Conservation (phyloP, 495 filamentous ascomycete species). For the Penicillium taxi region DNA sequence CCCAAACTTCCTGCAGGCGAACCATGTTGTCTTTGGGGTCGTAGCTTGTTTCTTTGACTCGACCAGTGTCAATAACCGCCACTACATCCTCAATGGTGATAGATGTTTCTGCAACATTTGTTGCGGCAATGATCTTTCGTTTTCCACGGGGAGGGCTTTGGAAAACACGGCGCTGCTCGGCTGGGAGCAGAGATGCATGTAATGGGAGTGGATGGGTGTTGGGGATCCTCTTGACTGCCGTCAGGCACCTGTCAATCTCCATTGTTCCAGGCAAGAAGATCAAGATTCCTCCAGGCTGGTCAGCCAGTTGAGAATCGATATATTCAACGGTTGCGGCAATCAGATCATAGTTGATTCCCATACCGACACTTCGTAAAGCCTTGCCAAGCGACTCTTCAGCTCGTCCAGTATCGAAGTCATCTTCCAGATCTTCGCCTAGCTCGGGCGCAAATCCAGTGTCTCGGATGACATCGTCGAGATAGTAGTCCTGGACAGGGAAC, state of each 20-base stretch:
- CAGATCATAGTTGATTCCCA: slow-evolving; percentile 87
- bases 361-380: slow-evolving; percentile 65
- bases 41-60: slow-evolving; percentile 93
- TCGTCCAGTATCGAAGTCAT: slow-evolving; percentile 27
- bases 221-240: slow-evolving; percentile 57
- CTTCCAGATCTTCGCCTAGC: slow-evolving; percentile 26
- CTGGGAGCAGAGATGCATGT: slow-evolving; percentile 82
- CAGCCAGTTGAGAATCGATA: slow-evolving; percentile 67
- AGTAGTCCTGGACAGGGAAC: slow-evolving; percentile 81
- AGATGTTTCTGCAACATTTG: slow-evolving; percentile 95
- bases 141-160: slow-evolving; percentile 64
- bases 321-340: slow-evolving; percentile 67
- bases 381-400: slow-evolving; percentile 49
- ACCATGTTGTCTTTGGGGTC: slow-evolving; percentile 92
- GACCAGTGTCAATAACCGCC: slow-evolving; percentile 89
- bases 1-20: slow-evolving; percentile 89
- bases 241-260: slow-evolving; percentile 79
- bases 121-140: slow-evolving; percentile 86
- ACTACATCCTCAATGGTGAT: slow-evolving; percentile 98
- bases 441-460: slow-evolving; percentile 64
- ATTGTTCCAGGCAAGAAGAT: slow-evolving; percentile 83
- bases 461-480: slow-evolving; percentile 79
- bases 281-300: slow-evolving; percentile 73
- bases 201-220: slow-evolving; percentile 76
- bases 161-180: slow-evolving; percentile 84